A percentile compares a stretch with the other conserved stretches of the same genome.
phyloP scores from a whole-genome alignment of 768 basidiomycete species.

The Cytidiella melzeri region DNA sequence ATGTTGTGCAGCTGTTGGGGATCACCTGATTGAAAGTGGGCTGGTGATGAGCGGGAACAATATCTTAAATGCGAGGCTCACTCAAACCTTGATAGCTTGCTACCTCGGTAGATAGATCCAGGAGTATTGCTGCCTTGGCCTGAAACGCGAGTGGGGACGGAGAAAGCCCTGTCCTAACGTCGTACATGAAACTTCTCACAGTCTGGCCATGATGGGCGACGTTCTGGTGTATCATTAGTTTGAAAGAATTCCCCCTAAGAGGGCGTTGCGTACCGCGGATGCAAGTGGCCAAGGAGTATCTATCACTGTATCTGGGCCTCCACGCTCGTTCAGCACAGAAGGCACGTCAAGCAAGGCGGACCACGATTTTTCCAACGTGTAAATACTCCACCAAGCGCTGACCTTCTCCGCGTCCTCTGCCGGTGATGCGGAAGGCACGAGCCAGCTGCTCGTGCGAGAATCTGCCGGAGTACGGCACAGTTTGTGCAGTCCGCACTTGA shows the following conservation, averaged over 20 bases:
- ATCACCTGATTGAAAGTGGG: background rate
- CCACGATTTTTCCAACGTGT: constrained; percentile 29
- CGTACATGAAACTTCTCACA: constrained; percentile 3
- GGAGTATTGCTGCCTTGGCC: constrained; percentile 10
- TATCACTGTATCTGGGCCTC: constrained; percentile 20
- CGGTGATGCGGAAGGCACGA: constrained; percentile 19
- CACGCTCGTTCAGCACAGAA: constrained; percentile 23
- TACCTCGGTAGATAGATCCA: constrained; percentile 6
- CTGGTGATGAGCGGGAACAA: background rate
- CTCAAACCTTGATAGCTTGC: background rate
- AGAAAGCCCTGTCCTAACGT: background rate
- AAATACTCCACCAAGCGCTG: constrained; percentile 34
- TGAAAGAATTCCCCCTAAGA: no score
- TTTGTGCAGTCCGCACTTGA: constrained; percentile 43
- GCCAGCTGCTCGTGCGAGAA: background rate
- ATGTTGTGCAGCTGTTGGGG: background rate
- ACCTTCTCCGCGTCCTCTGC: constrained; percentile 32
- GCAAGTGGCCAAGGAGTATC: constrained; percentile 38
- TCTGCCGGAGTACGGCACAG: background rate
- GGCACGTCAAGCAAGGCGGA: constrained; percentile 23
- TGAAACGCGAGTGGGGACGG: constrained; percentile 1
- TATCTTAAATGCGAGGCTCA: background rate
- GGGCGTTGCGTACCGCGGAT: constrained; percentile 4
- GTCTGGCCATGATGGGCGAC: constrained; percentile 2
- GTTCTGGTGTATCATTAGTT: background rate